Percentiles rank a stretch among this genome's conserved stretches.
phyloP scores from a whole-genome alignment of 306 rosid species.

The Senna tora region DNA sequence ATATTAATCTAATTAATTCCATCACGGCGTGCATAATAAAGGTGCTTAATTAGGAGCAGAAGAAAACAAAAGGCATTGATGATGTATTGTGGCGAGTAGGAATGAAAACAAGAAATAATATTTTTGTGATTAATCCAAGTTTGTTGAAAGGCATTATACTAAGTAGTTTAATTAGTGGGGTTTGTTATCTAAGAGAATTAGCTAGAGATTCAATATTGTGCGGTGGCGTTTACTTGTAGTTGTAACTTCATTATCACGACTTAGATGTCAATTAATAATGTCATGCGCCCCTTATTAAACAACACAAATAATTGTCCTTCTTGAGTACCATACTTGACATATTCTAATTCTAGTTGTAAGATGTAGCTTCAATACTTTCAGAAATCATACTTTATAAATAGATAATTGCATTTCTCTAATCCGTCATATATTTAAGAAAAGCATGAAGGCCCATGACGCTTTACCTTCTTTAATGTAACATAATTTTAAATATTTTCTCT shows the following conservation, averaged over 20 bases:
- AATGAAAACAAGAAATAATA: too few species aligned
- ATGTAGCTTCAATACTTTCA: not conserved
- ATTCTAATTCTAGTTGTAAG: not conserved
- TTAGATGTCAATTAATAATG: not conserved
- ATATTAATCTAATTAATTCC: too few species aligned
- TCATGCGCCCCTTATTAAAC: not conserved
- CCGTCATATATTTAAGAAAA: not conserved
- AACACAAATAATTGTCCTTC: not conserved
- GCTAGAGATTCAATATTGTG: not conserved
- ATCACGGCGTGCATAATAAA: not conserved
- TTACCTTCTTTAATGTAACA: not conserved
- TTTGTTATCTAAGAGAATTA: not conserved
- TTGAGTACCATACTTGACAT: not conserved
- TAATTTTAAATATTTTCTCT: not conserved
- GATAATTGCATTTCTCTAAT: too few species aligned
- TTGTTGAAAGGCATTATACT: not conserved
- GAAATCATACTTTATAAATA: not conserved
- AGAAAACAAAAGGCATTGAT: not conserved
- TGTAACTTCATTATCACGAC: not conserved
- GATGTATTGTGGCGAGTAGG: not conserved
- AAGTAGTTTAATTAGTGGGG: not conserved
- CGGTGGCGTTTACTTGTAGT: not conserved
- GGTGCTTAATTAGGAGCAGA: not conserved
- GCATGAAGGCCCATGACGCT: not conserved
- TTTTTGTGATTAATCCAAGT: not conserved